These are phyloP conservation scores for Alternaria solani DNA, from an alignment of 2,329 filamentous ascomycete species.

Conservation along the genomic window DNA sequence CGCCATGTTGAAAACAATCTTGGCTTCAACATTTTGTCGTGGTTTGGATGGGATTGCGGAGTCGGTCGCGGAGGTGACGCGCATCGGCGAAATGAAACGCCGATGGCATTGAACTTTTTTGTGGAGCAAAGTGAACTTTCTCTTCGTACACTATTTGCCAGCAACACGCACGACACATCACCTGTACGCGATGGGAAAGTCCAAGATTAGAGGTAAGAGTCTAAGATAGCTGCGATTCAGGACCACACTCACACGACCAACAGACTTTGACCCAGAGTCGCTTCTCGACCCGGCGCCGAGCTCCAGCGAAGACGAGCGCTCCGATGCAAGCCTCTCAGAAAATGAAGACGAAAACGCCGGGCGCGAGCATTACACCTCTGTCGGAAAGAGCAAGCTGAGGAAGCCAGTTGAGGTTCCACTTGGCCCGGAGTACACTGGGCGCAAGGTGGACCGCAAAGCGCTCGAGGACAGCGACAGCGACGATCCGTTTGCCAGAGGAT, in stretches of 20 bases:
- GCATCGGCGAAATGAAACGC: constrained; percentile 27
- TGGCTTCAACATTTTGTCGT: constrained; percentile 51
- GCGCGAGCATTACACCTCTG: constrained; percentile 85
- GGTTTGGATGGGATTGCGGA: constrained; percentile 22
- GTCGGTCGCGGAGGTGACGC: constrained; percentile 34
- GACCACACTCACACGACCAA: not conserved
- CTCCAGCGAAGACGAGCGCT: constrained; percentile 65
- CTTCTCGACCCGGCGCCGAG: constrained; percentile 63
- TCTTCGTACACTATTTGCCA: constrained; percentile 10
- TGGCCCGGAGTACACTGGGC: constrained; percentile 81
- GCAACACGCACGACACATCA: constrained; percentile 3
- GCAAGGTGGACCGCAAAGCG: constrained; percentile 74
- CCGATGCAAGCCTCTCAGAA: constrained; percentile 56
- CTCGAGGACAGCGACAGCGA: constrained; percentile 64
- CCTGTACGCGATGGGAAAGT: constrained; percentile 39
- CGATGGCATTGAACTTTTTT: constrained; percentile 39
- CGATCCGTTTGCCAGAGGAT: constrained; percentile 56
- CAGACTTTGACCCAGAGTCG: constrained; percentile 84
- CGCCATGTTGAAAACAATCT: constrained; percentile 63
- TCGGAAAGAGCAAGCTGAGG: constrained; percentile 86
- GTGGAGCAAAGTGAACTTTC: constrained; percentile 37
- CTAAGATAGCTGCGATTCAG: fast-evolving
- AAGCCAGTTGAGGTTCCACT: constrained; percentile 73
- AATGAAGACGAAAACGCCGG: constrained; percentile 63
- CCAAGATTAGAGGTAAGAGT: constrained; percentile 39